Percentiles rank a stretch among this genome's conserved stretches.
Conservation (phyloP, 257 asterid species). For the Petunia axillaris region DNA sequence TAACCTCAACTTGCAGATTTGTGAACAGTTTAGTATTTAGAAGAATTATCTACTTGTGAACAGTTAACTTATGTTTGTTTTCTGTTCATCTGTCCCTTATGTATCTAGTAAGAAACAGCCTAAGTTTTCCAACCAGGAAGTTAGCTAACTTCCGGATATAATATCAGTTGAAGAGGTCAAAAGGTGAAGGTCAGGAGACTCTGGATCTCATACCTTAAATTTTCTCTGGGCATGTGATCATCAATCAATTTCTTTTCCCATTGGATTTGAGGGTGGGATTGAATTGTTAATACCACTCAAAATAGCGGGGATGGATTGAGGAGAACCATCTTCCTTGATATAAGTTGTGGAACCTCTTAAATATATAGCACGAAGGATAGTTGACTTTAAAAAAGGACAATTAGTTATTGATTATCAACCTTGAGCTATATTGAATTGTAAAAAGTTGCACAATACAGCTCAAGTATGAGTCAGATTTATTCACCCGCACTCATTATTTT, state of each 20-base stretch:
- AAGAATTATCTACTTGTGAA: neutral
- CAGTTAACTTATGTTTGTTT: neutral
- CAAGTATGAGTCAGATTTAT: neutral
- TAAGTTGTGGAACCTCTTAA: neutral
- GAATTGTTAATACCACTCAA: neutral
- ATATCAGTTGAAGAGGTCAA: slow-evolving; percentile 7
- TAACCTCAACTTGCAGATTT: neutral
- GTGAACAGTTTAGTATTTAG: neutral
- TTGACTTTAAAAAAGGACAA: neutral
- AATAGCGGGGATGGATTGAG: slow-evolving; percentile 2
- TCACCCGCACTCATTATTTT: neutral
- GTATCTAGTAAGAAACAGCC: neutral
- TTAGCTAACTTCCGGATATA: neutral
- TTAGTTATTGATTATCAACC: neutral
- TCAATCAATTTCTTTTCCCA: neutral
- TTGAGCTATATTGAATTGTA: slow-evolving; percentile 4
- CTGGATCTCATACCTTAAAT: neutral
- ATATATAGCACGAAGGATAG: neutral
- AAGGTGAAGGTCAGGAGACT: neutral
- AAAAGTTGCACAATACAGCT: neutral
- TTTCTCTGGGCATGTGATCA: slow-evolving; percentile 9
- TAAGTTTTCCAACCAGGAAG: neutral
- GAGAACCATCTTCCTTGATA: slow-evolving; percentile 9
- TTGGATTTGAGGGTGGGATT: neutral
- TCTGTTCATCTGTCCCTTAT: neutral